A percentile compares a stretch with the other conserved stretches of the same genome.
Evolutionary conservation across 768 basidiomycete genomes (phyloP).

Genomic region (Boletus subparvulus): DNA sequence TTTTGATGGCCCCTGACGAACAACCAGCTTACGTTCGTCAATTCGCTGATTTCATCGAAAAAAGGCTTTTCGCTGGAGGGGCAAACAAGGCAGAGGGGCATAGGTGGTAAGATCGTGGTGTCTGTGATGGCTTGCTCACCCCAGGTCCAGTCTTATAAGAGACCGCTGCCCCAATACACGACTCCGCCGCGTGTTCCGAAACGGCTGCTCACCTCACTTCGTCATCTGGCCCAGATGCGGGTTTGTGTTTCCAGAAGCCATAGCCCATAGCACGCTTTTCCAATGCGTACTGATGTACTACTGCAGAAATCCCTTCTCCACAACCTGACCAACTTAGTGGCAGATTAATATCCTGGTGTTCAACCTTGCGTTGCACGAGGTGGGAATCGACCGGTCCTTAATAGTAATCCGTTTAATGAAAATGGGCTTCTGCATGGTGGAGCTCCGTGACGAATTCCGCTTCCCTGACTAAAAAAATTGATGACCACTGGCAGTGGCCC

Average conservation of each 20-base stretch:
- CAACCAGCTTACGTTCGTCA: slow-evolving; percentile 17
- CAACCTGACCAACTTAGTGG: neutral
- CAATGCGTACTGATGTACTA: slow-evolving; percentile 12
- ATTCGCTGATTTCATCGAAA: slow-evolving; percentile 18
- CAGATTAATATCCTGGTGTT: slow-evolving; percentile 1
- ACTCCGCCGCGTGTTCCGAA: slow-evolving; percentile 32
- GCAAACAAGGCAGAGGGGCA: slow-evolving; percentile 28
- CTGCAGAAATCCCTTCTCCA: slow-evolving; percentile 9
- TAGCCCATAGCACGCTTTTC: slow-evolving; percentile 25
- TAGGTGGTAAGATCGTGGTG: slow-evolving; percentile 19
- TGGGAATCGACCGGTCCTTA: slow-evolving; percentile 11
- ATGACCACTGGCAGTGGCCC: neutral
- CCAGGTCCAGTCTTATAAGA: slow-evolving; percentile 29
- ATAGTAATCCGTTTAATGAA: slow-evolving; percentile 21
- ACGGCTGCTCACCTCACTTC: slow-evolving; percentile 29
- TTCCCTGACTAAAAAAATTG: neutral
- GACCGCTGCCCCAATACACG: slow-evolving; percentile 33
- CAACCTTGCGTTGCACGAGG: neutral
- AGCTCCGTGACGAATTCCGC: slow-evolving; percentile 1
- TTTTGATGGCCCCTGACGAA: neutral
- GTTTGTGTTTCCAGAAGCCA: slow-evolving; percentile 23
- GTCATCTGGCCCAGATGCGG: slow-evolving; percentile 21
- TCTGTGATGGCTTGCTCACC: slow-evolving; percentile 10
- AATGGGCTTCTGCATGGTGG: slow-evolving; percentile 7
- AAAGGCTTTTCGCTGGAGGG: slow-evolving; percentile 22